Percentiles rank a stretch among this genome's conserved stretches.
Evolutionary conservation across 345 rosid genomes (phyloP).

Genomic region (Mallotus nudiflorus): DNA sequence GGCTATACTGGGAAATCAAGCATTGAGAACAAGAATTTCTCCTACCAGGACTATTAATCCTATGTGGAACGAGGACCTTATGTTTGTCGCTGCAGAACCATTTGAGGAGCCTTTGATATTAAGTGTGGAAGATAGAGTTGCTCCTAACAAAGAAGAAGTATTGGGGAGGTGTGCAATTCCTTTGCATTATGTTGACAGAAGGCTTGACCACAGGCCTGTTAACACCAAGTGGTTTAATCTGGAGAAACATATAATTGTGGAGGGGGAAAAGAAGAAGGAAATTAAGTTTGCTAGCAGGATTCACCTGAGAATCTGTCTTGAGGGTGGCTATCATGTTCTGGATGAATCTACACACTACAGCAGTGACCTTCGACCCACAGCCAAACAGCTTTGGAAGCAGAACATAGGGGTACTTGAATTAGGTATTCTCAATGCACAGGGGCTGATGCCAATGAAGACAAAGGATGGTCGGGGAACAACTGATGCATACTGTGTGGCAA

Average conservation of each 20-base stretch:
- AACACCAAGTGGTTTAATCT: slow-evolving; percentile 78
- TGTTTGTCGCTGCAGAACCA: slow-evolving; percentile 96
- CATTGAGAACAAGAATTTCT: slow-evolving; percentile 47
- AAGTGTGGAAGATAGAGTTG: slow-evolving; percentile 70
- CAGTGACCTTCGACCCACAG: slow-evolving; percentile 91
- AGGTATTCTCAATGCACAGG: slow-evolving; percentile 79
- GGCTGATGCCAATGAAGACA: slow-evolving; percentile 83
- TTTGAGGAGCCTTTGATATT: slow-evolving; percentile 73
- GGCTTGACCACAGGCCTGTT: slow-evolving; percentile 60
- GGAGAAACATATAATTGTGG: slow-evolving; percentile 46
- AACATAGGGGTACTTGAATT: slow-evolving; percentile 80
- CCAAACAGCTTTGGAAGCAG: slow-evolving; percentile 72
- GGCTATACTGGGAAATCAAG: slow-evolving; percentile 65
- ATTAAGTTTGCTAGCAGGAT: slow-evolving; percentile 91
- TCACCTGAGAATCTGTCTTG: slow-evolving; percentile 54
- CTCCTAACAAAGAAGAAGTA: slow-evolving; percentile 72
- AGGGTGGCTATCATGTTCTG: slow-evolving; percentile 95
- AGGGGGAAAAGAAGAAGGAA: slow-evolving; percentile 69
- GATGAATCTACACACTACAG: slow-evolving; percentile 94
- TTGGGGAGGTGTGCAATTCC: slow-evolving; percentile 57
- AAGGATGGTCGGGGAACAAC: slow-evolving; percentile 69
- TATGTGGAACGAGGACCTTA: slow-evolving; percentile 74
- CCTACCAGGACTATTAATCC: slow-evolving; percentile 61
- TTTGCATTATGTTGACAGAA: slow-evolving; percentile 46
- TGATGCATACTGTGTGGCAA: slow-evolving; percentile 94